Conservation (phyloP, 345 rosid species). For the Moricandia arvensis region DNA sequence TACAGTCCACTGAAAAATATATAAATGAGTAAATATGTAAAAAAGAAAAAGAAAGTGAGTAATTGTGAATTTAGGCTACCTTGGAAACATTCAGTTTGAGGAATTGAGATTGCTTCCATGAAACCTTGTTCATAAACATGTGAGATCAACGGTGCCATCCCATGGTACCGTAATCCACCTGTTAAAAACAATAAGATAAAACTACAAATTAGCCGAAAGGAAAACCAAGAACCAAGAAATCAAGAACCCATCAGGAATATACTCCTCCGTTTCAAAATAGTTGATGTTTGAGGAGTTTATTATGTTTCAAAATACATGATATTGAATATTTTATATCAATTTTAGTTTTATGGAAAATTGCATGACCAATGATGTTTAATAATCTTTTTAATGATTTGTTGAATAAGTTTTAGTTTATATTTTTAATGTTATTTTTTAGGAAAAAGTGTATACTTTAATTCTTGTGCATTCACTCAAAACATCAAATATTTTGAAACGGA, state of each 20-base stretch:
- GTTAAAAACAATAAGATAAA: constrained; percentile 13
- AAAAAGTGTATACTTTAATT: too few relatives aligned
- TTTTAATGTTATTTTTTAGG: too few relatives aligned
- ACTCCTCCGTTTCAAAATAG: too few relatives aligned
- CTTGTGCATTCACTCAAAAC: too few relatives aligned
- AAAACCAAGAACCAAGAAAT: constrained; percentile 4
- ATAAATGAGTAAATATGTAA: background rate
- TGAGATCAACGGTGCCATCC: constrained; percentile 89
- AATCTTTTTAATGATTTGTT: too few relatives aligned
- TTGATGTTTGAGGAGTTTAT: too few relatives aligned
- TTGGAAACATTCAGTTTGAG: constrained; percentile 82
- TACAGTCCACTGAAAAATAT: background rate
- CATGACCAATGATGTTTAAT: too few relatives aligned
- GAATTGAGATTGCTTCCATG: constrained; percentile 87
- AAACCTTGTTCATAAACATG: constrained; percentile 77
- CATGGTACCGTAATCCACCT: constrained; percentile 96
- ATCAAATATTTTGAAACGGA: too few relatives aligned
- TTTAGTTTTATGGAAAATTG: too few relatives aligned
- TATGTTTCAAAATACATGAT: too few relatives aligned
- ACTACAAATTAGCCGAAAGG: background rate
- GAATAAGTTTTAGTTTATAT: too few relatives aligned
- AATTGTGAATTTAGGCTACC: constrained; percentile 39
- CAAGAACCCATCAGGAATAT: background rate
- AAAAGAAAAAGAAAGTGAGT: background rate
- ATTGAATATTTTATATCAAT: too few relatives aligned